Conservation (phyloP, 2,329 filamentous ascomycete species). For the Tolypocladium cylindrosporum region DNA sequence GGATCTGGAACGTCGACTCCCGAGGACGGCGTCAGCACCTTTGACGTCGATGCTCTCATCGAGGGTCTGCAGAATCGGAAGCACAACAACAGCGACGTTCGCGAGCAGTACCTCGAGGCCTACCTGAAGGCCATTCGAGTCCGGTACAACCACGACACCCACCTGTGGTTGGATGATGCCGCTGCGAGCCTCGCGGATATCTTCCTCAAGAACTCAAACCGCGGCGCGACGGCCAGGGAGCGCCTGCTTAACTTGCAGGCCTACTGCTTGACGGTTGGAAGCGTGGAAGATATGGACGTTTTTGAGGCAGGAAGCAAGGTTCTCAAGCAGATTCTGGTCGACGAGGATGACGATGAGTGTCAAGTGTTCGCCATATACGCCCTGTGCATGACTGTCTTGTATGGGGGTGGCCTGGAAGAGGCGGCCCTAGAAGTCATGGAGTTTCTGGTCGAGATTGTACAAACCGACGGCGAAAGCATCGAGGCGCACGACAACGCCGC, state of each 20-base stretch:
- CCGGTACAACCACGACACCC: constrained; percentile 20
- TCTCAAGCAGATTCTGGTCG: constrained; percentile 24
- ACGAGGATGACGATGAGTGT: constrained; percentile 54
- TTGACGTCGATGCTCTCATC: constrained; percentile 54
- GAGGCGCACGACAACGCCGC: constrained; percentile 60
- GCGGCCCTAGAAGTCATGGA: constrained; percentile 64
- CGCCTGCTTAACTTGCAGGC: constrained; percentile 61
- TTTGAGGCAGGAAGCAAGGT: constrained; percentile 17
- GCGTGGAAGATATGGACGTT: constrained; percentile 46
- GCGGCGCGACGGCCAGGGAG: constrained; percentile 59
- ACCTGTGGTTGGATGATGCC: constrained; percentile 42
- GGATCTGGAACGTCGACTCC: constrained; percentile 39
- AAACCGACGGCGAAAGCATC: constrained; percentile 66
- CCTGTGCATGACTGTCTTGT: constrained; percentile 62
- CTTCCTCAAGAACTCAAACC: constrained; percentile 61
- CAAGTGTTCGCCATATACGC: constrained; percentile 64
- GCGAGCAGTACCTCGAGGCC: constrained; percentile 38
- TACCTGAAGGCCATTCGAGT: constrained; percentile 44
- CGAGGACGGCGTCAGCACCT: constrained; percentile 57
- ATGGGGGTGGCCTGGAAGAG: constrained; percentile 61
- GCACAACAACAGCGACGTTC: constrained; percentile 61
- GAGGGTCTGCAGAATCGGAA: constrained; percentile 65
- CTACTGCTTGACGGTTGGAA: constrained; percentile 58
- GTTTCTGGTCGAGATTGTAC: constrained; percentile 66
- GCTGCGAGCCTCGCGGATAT: constrained; percentile 49